These are phyloP conservation scores for Gaeumannomyces sp. DNA, from an alignment of 2,329 filamentous ascomycete species.

Conservation along the genomic window DNA sequence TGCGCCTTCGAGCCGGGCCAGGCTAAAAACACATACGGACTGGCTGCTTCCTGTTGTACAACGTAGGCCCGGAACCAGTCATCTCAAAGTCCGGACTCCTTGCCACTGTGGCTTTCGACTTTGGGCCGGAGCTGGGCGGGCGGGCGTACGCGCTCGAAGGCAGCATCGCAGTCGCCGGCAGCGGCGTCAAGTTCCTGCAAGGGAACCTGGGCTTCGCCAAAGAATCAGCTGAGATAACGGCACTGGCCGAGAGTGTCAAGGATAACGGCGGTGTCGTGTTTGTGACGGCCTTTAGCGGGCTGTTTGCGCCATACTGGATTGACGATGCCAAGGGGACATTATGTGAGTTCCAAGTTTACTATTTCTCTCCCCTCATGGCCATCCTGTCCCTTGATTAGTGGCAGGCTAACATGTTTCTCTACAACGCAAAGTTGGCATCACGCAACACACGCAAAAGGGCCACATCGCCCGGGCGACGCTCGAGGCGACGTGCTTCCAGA, in stretches of 20 bases:
- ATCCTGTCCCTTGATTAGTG: background rate
- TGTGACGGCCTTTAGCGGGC: slow-evolving; percentile 83
- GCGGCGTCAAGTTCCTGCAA: slow-evolving; percentile 68
- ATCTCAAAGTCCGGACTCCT: slow-evolving; percentile 78
- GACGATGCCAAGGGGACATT: slow-evolving; percentile 86
- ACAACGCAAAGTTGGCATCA: slow-evolving; percentile 59
- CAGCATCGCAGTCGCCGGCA: slow-evolving; percentile 75
- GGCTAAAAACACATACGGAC: slow-evolving; percentile 93
- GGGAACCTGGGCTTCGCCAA: slow-evolving; percentile 58
- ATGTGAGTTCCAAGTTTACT: slow-evolving; percentile 41
- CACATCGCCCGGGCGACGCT: slow-evolving; percentile 86
- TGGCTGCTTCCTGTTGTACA: slow-evolving; percentile 84
- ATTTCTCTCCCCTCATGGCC: background rate
- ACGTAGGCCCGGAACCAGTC: slow-evolving; percentile 78
- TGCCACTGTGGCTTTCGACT: slow-evolving; percentile 82
- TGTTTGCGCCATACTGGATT: slow-evolving; percentile 93
- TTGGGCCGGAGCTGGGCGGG: slow-evolving; percentile 42
- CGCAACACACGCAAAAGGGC: slow-evolving; percentile 75
- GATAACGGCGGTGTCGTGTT: slow-evolving; percentile 82
- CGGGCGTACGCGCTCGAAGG: slow-evolving; percentile 71
- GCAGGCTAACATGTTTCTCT: background rate
- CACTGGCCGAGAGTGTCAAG: slow-evolving; percentile 44
- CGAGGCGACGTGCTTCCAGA: slow-evolving; percentile 89
- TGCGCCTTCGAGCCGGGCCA: slow-evolving; percentile 75
- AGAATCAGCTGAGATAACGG: slow-evolving; percentile 41